Evolutionary conservation across 1,284 basidiomycete genomes (phyloP).

Genomic region (Clitocybe nebularis): DNA sequence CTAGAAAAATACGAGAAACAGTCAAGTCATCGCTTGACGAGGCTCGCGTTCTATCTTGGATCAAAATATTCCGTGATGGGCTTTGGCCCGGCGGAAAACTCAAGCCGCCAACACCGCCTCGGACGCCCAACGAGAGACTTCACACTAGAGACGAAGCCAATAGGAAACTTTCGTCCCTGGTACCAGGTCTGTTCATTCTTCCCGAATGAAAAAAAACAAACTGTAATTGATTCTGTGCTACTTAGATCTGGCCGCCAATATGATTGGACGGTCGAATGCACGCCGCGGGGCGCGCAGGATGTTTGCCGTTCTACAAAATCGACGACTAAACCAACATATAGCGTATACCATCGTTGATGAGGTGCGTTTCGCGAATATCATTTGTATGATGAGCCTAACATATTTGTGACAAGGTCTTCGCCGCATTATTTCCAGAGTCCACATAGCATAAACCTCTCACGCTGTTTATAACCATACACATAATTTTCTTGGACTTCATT

Average conservation of each 20-base stretch:
- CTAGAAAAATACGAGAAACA: constrained; percentile 83
- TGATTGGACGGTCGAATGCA: constrained; percentile 94
- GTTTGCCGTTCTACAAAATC: constrained; percentile 91
- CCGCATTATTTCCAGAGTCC: constrained; percentile 58
- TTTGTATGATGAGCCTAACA: constrained; percentile 5
- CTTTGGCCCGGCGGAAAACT: constrained; percentile 84
- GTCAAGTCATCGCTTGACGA: constrained; percentile 64
- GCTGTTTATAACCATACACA: too few relatives aligned
- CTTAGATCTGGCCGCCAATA: constrained; percentile 88
- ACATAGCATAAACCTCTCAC: too few relatives aligned
- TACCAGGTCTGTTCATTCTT: constrained; percentile 64
- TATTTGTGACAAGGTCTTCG: constrained; percentile 44
- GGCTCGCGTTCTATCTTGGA: constrained; percentile 59
- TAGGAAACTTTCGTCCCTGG: constrained; percentile 80
- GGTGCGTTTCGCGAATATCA: constrained; percentile 37
- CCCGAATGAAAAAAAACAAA: too few relatives aligned
- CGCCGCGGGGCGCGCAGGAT: constrained; percentile 86
- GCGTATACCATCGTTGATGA: constrained; percentile 86
- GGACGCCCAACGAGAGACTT: constrained; percentile 76
- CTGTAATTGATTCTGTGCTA: constrained; percentile 3
- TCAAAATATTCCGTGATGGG: constrained; percentile 64
- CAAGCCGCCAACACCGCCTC: constrained; percentile 54
- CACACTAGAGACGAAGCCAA: constrained; percentile 83
- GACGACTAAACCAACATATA: constrained; percentile 89
- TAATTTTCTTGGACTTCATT: too few relatives aligned